These are phyloP conservation scores for Saturnispora mendoncae DNA, from an alignment of 805 yeast genomes.

Conservation along the genomic window DNA sequence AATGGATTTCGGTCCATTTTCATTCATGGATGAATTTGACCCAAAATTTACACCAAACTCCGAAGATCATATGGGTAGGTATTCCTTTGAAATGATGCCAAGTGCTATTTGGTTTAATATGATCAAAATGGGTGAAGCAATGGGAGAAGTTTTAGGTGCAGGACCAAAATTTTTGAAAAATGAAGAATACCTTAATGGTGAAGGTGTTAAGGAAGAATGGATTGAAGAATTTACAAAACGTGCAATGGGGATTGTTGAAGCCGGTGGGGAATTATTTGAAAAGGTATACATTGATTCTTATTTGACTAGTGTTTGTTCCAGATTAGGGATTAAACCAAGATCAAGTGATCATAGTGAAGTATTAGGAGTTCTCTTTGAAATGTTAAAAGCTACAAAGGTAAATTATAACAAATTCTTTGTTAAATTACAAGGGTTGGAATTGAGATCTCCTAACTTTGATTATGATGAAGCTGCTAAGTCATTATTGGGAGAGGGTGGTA, in stretches of 20 bases:
- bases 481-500: slow-evolving; percentile 17
- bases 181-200: not conserved
- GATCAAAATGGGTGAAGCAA: slow-evolving; percentile 71
- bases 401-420: slow-evolving; percentile 80
- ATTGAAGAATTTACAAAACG: slow-evolving; percentile 45
- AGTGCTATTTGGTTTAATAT: slow-evolving; percentile 90
- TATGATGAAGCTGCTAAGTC: slow-evolving; percentile 17
- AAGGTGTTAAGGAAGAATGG: slow-evolving; percentile 39
- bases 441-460: slow-evolving; percentile 26
- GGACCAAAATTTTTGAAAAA: slow-evolving; percentile 35
- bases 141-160: slow-evolving; percentile 75
- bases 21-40: slow-evolving; percentile 78
- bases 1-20: slow-evolving; percentile 92
- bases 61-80: slow-evolving; percentile 65
- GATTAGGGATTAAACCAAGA: slow-evolving; percentile 56
- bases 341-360: slow-evolving; percentile 37
- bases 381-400: slow-evolving; percentile 51
- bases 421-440: slow-evolving; percentile 41
- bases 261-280: slow-evolving; percentile 58
- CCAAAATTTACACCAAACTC: slow-evolving; percentile 83
- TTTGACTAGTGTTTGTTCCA: slow-evolving; percentile 43
- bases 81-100: slow-evolving; percentile 79
- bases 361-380: slow-evolving; percentile 51
- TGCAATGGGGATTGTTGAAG: slow-evolving; percentile 56
- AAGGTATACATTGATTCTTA: slow-evolving; percentile 51